Evolutionary conservation across 345 rosid genomes (phyloP).

Genomic region (Mangifera indica): DNA sequence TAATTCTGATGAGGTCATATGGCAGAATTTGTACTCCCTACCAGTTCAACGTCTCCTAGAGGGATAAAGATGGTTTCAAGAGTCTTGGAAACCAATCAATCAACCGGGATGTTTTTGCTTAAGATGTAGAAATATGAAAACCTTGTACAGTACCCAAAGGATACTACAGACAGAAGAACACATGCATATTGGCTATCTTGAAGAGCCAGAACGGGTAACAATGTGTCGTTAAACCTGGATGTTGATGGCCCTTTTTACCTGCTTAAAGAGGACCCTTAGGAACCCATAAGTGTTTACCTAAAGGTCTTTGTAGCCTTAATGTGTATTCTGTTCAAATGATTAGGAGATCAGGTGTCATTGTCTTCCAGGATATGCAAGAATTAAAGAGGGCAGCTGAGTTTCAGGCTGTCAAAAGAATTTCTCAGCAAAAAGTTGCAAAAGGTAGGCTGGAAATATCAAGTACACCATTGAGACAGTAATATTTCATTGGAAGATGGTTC

Average conservation of each 20-base stretch:
- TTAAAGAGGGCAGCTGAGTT: neutral
- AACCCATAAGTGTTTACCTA: neutral
- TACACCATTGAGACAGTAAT: neutral
- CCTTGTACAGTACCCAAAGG: constrained; percentile 32
- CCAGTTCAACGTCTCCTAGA: constrained; percentile 23
- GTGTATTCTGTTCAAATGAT: neutral
- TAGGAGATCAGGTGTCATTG: neutral
- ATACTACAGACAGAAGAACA: neutral
- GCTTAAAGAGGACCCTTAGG: too few species aligned
- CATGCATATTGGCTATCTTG: constrained; percentile 14
- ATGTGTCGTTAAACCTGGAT: constrained; percentile 25
- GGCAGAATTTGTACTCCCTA: constrained; percentile 31
- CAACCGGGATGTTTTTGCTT: constrained; percentile 25
- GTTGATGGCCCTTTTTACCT: constrained; percentile 24
- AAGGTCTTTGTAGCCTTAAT: neutral
- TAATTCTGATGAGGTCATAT: constrained; percentile 15
- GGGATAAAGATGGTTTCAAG: constrained; percentile 17
- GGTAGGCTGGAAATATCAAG: neutral
- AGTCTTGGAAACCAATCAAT: constrained; percentile 12
- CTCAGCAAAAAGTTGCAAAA: neutral
- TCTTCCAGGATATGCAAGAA: constrained; percentile 16
- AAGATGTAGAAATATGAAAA: constrained; percentile 25
- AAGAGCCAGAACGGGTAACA: neutral
- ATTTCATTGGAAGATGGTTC: neutral
- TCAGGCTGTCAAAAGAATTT: constrained; percentile 16